Conservation (phyloP, 805 yeast genomes). For the Yarrowia porcina region DNA sequence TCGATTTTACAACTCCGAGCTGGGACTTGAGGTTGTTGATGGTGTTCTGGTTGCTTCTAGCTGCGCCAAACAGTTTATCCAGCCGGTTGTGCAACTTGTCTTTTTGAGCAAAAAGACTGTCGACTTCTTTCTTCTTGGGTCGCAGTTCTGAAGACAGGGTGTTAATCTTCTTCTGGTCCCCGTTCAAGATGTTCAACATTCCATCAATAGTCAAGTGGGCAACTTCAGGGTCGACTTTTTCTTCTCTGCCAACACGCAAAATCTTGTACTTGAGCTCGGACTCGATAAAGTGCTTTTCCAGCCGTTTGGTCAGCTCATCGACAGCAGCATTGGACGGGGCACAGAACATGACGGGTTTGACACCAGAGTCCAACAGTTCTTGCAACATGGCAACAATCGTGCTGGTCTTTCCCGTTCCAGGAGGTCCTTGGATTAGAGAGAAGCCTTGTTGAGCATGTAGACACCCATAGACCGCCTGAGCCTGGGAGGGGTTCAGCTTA, state of each 20-base stretch:
- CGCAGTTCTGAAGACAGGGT: too few species aligned
- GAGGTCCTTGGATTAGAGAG: neutral
- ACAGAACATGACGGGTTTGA: neutral
- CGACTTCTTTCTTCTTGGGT: too few species aligned
- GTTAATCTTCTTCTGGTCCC: too few species aligned
- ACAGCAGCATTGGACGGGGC: neutral
- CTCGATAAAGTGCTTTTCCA: neutral
- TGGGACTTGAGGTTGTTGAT: too few species aligned
- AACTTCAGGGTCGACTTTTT: neutral
- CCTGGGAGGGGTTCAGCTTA: neutral
- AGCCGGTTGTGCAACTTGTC: too few species aligned
- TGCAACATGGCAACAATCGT: neutral
- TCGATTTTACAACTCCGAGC: neutral
- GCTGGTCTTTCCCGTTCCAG: conserved; percentile 1
- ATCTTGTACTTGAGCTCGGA: neutral
- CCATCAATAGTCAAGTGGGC: neutral
- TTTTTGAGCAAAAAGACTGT: too few species aligned
- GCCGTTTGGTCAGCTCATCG: neutral
- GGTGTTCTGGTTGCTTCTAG: too few species aligned
- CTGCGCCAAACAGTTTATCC: too few species aligned
- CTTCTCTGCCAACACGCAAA: neutral
- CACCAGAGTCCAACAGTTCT: neutral
- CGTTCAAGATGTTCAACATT: too few species aligned
- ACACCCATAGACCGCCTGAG: neutral
- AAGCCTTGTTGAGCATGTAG: neutral